Percentiles rank a stretch among this genome's conserved stretches.
These are phyloP conservation scores for Phytophthora quininea DNA, from an alignment of 352 stramenopile genomes.

Conservation along the genomic window DNA sequence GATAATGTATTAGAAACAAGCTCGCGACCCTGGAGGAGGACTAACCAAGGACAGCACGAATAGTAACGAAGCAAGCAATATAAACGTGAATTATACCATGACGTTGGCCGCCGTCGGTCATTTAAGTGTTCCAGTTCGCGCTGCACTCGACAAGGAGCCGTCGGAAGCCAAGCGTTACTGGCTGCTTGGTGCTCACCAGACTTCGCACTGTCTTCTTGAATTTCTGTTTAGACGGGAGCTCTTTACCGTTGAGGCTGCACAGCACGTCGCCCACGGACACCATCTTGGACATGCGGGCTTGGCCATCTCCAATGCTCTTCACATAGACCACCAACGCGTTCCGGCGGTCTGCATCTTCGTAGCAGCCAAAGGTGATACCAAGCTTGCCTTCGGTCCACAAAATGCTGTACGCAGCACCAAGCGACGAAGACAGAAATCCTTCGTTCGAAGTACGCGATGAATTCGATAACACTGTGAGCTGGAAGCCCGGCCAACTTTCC, in stretches of 20 bases:
- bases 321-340: conserved; percentile 50
- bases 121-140: conserved; percentile 16
- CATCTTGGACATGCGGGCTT: conserved; percentile 41
- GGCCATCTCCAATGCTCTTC: conserved; percentile 41
- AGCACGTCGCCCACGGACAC: conserved; percentile 47
- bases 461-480: conserved; percentile 27
- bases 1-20: conserved; percentile 36
- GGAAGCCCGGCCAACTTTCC: conserved; percentile 15
- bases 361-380: conserved; percentile 51
- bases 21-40: conserved; percentile 10
- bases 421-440: background rate
- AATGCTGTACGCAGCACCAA: conserved; percentile 42
- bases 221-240: conserved; percentile 30
- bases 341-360: conserved; percentile 37
- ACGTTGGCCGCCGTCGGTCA: background rate
- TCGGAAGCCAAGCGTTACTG: conserved; percentile 47
- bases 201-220: conserved; percentile 47
- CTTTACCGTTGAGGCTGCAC: conserved; percentile 41
- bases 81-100: conserved; percentile 28
- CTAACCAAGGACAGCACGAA: conserved; percentile 24
- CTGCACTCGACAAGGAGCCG: conserved; percentile 42
- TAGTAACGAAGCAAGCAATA: conserved; percentile 37
- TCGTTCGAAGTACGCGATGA: conserved; percentile 20
- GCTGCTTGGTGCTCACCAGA: conserved; percentile 37
- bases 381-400: conserved; percentile 46